Base-by-base conservation (phyloP, 176 grass and related monocot genomes). In the Eleusine coracana region DNA sequence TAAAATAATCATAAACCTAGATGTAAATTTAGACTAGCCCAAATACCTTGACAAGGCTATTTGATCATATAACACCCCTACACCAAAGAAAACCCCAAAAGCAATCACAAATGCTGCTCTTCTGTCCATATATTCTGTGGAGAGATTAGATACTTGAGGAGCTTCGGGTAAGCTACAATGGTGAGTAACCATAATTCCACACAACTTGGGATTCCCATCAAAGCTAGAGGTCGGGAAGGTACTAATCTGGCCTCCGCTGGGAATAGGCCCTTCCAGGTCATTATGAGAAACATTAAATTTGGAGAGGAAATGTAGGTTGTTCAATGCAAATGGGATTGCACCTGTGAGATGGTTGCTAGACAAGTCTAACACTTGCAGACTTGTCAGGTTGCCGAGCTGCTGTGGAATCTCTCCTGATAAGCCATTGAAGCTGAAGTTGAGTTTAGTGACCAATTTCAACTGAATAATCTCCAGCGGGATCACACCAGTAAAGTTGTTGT, bases 191-290 rank as follows among this genome's bases (percentile, higher is more conserved):
- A 70, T 14, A 77, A 17, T 14, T 0, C 83, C 77, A 80, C 83
- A 89, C 7, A 89, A 8, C 29, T 72, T 82, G 10, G 88, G 72
- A 20, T 90, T 87, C 5, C 88, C 83, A 18, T 82, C 83, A 21
- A 78, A 90, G 39, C 83, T 90, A 51, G 78, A 86, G 5, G 1
- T 18, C 12, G 50, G 54, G 70, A 90, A 90, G 6, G 72, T 86
- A 21, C 10, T 37, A 6, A 89, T 11, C 16, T 89, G 87, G 0
- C 50, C 76, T 64, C 7, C n/a, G 0, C 0, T 42, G 8, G 87
- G 83, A 71, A 89, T 40, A 15, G 56, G 40, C 5, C 87, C 87
- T 65, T 85, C 59, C 0, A 89, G 42, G 3, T 89, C 68, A 37
- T 89, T 89, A 18, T 73, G 10, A 25, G 78, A 83, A 74, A 82